Conservation (phyloP, 2,329 filamentous ascomycete genomes). For the Phaeoacremonium minimum region DNA sequence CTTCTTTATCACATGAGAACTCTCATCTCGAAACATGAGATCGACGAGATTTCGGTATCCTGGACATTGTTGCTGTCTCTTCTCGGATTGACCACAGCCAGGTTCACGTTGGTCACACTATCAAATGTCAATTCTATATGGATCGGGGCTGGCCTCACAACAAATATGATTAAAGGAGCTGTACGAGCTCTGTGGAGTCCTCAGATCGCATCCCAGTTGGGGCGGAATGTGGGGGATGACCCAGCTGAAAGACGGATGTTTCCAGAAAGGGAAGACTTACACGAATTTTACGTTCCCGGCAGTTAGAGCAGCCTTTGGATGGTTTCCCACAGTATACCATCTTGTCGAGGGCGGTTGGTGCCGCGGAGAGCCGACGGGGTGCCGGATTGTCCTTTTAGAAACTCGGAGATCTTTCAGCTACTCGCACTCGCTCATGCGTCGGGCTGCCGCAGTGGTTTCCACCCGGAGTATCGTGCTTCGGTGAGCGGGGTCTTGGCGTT, state of each 20-base stretch:
- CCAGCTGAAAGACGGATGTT: neutral
- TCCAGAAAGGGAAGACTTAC: conserved; percentile 30
- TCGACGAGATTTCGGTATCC: conserved; percentile 52
- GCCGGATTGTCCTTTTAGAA: no score
- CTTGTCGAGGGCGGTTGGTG: no score
- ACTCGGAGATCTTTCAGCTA: no score
- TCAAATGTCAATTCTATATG: conserved; percentile 2
- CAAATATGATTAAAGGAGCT: conserved; percentile 1
- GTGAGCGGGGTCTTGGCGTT: no score
- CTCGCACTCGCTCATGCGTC: no score
- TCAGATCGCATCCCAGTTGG: neutral
- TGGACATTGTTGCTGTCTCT: conserved; percentile 45
- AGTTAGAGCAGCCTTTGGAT: conserved; percentile 51
- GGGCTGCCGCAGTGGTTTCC: no score
- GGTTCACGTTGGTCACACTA: conserved; percentile 50
- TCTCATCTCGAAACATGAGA: conserved; percentile 55
- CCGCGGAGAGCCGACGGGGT: no score
- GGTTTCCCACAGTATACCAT: conserved; percentile 58
- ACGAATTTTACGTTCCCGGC: conserved; percentile 51
- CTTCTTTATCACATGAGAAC: conserved; percentile 49
- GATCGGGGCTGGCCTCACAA: conserved; percentile 6
- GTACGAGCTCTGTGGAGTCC: conserved; percentile 2
- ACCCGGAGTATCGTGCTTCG: no score
- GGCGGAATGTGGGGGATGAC: neutral
- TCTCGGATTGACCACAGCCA: conserved; percentile 50